Evolutionary conservation across 768 basidiomycete species (phyloP).

Genomic region (Collybiopsis luxurians): DNA sequence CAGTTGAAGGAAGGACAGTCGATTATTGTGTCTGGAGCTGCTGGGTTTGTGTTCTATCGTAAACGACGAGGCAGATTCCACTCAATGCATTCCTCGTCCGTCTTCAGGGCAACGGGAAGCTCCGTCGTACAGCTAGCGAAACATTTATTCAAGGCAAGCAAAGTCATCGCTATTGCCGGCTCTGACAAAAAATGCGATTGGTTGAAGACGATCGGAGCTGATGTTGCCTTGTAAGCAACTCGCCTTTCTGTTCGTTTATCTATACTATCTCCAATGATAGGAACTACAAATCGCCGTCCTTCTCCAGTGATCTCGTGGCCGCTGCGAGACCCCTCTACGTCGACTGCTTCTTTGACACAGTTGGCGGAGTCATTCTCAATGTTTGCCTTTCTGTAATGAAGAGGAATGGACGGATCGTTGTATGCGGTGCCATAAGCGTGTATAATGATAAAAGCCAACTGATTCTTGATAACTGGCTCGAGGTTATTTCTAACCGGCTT

Average conservation of each 20-base stretch:
- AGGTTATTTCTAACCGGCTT: neutral
- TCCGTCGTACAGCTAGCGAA: conserved; percentile 1
- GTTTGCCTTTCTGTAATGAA: no score
- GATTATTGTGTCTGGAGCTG: neutral
- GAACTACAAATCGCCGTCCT: neutral
- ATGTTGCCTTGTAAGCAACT: neutral
- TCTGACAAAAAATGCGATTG: conserved; percentile 3
- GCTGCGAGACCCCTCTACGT: neutral
- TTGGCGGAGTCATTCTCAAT: no score
- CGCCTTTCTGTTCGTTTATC: neutral
- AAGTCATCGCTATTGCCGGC: conserved; percentile 2
- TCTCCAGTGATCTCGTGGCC: neutral
- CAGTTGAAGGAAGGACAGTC: neutral
- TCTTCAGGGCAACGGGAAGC: neutral
- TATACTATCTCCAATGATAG: neutral
- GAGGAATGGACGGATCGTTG: no score
- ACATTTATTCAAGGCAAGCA: neutral
- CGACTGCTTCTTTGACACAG: no score
- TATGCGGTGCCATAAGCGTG: no score
- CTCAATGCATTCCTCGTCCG: neutral
- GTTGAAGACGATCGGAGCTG: conserved; percentile 2
- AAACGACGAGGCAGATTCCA: neutral
- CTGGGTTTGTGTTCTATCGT: neutral
- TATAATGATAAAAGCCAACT: neutral
- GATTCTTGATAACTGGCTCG: neutral